Evolutionary conservation across 192 early-diverging fungal species (phyloP), one percentile per base, ranked within the genome.

Genomic region (Ambispora gerdemannii): DNA sequence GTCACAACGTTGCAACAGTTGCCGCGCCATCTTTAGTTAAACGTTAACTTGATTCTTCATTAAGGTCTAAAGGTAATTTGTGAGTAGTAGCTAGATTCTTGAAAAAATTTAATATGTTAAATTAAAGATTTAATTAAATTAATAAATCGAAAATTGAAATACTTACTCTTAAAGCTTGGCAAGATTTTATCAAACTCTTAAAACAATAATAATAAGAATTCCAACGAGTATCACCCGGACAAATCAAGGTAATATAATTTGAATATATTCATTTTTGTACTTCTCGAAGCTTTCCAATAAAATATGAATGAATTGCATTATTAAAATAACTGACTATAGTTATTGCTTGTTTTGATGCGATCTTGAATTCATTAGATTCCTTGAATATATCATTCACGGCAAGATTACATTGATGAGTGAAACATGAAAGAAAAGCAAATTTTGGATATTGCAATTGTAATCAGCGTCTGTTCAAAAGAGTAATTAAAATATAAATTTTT

Each of bases 281-380:
- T n/a, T 50, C 27, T 34, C 50, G 11, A 28, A 66, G 31, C 8
- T 67, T 67, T 53, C n/a, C 50, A 67, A 67, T 67, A 52, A 67
- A 67, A 52, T 52, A 67, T 52, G 4, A n/a, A 52, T 67, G 43
- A 67, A 33, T 32, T 19, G 64, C 10, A 34, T 51, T 13, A 33
- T 52, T 51, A 53, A 67, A 67, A 67, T 53, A 67, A 31, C 3
- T 0, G n/a, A 20, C 30, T 20, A 52, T 1, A 33, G 17, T 51
- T 0, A 52, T 3, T 10, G 24, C 50, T 32, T 52, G 17, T 33
- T 15, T 33, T 3, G 50, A 52, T 52, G 49, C 30, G 6, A 2
- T 20, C 33, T 33, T 53, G 0, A 67, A 67, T 33, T 34, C 50
- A 22, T 13, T 52, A 13, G 64, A 67, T 52, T 67, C 50, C n/a